Base-by-base conservation (phyloP, 441 rosid genomes). In the Corymbia citriodora region DNA sequence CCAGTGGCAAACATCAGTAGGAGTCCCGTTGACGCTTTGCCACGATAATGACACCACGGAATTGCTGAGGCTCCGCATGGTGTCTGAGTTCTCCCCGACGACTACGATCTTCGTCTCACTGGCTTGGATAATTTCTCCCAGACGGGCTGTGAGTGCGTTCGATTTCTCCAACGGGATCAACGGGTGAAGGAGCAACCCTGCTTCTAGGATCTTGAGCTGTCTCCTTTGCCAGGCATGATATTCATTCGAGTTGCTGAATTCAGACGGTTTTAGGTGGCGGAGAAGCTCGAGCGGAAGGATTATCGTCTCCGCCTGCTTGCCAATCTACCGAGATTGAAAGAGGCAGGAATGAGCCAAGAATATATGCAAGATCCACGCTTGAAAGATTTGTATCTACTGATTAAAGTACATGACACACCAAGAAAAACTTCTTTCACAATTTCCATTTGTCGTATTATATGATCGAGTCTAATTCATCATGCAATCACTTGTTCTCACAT, bases 251-350 rank as follows among this genome's bases (percentile, higher is more conserved):
- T 97, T 97, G 48, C 91, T 94, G 52, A 96, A 98, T 92, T 98
- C 99, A 0, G 98, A 95, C 49, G 97, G 95, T 90, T 96, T 98
- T 79, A 97, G 89, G 92, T 96, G 97, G 45, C 99, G 97, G 63
- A 98, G 96, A n/a, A 98, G 98, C 95, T 98, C 99, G 45, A 98
- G 79, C 17, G 99, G 99, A 8, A 98, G 95, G 83, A 97, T 95
- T 90, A 98, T 95, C 3, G 99, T 96, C 96, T 98, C 99, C 18
- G 97, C 96, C 91, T 94, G 94, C 88, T 96, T 94, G 52, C 98
- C 98, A 92, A 93, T 95, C 99, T 98, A 91, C 16, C 40, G 33
- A 87, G 36, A 29, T 9, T 2, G 29, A 57, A 55, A 23, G 40
- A 23, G 25, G 33, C 82, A 63, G 19, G 36, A 50, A 31, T 68